These are phyloP conservation scores for Ogataea polymorpha DNA, from an alignment of 805 yeast species.

Conservation along the genomic window DNA sequence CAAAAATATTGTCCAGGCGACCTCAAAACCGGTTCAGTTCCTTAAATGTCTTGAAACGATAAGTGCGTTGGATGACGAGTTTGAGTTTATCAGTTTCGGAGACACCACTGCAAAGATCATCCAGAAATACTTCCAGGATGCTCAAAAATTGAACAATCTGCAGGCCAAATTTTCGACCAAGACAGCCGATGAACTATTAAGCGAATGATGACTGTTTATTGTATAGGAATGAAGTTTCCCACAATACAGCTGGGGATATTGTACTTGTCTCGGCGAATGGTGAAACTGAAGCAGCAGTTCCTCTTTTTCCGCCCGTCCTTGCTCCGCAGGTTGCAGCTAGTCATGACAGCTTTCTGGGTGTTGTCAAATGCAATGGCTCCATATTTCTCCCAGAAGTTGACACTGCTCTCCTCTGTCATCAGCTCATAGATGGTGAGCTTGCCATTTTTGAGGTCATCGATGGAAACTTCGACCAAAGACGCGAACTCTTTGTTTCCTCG, in stretches of 20 bases:
- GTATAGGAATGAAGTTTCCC: slow-evolving; percentile 88
- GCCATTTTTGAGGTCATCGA: slow-evolving; percentile 91
- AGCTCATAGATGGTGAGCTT: slow-evolving; percentile 87
- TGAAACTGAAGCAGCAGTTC: slow-evolving; percentile 91
- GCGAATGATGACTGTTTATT: slow-evolving; percentile 10
- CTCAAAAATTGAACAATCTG: slow-evolving; percentile 8
- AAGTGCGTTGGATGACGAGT: slow-evolving; percentile 2
- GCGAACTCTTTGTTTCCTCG: slow-evolving; percentile 97
- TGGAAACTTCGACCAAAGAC: slow-evolving; percentile 80
- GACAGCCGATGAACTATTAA: slow-evolving; percentile 5
- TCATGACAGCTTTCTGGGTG: slow-evolving; percentile 90
- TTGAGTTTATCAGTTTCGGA: slow-evolving; percentile 31
- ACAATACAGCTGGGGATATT: slow-evolving; percentile 95
- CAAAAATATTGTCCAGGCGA: slow-evolving; percentile 29
- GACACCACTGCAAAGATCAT: slow-evolving; percentile 28
- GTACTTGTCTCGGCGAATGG: slow-evolving; percentile 87
- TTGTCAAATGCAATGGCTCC: slow-evolving; percentile 96
- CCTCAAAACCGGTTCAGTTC: slow-evolving; percentile 34
- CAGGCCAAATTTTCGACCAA: background rate
- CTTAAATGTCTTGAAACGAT: slow-evolving; percentile 30
- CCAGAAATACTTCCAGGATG: slow-evolving; percentile 24
- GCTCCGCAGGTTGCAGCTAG: slow-evolving; percentile 84
- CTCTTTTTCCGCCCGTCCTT: slow-evolving; percentile 76
- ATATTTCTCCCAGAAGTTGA: slow-evolving; percentile 95
- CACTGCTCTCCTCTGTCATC: slow-evolving; percentile 95